These are phyloP conservation scores for Chalciporus piperatus DNA, from an alignment of 768 basidiomycete species.

Conservation along the genomic window DNA sequence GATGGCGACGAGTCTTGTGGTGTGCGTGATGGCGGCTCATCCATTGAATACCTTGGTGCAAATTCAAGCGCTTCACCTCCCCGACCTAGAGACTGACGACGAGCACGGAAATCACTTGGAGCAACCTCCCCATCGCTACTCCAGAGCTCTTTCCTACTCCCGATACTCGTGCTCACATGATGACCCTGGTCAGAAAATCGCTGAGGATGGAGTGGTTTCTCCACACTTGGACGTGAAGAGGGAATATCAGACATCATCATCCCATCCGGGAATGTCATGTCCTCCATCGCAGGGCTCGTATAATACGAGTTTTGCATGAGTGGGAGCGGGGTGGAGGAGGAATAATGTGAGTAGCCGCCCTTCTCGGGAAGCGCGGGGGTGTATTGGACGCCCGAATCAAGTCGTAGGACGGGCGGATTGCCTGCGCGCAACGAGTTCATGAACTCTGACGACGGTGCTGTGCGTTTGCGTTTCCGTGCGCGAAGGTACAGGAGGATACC, in stretches of 20 bases:
- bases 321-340: slow-evolving; percentile 8
- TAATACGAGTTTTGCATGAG: slow-evolving; percentile 15
- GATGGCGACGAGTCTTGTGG: no score
- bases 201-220: slow-evolving; percentile 22
- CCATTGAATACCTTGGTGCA: no score
- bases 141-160: slow-evolving; percentile 23
- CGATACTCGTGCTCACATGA: slow-evolving; percentile 11
- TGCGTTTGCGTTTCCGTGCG: slow-evolving; percentile 38
- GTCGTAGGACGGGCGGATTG: slow-evolving; percentile 24
- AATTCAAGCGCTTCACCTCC: slow-evolving; percentile 4
- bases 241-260: slow-evolving; percentile 8
- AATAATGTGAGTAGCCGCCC: slow-evolving; percentile 1
- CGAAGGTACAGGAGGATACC: slow-evolving; percentile 41
- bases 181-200: slow-evolving; percentile 15
- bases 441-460: slow-evolving; percentile 63
- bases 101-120: slow-evolving; percentile 1
- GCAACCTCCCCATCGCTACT: slow-evolving; percentile 15
- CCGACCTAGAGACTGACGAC: slow-evolving; percentile 7
- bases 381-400: slow-evolving; percentile 22
- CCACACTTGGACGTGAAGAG: slow-evolving; percentile 15
- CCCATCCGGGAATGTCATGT: slow-evolving; percentile 16
- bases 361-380: slow-evolving; percentile 17
- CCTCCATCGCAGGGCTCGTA: slow-evolving; percentile 1
- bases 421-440: slow-evolving; percentile 31
- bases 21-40: no score